Evolutionary conservation across 2,329 filamentous ascomycete genomes (phyloP), one percentile per base, ranked within the genome.

Genomic region (Tolypocladium sp.): DNA sequence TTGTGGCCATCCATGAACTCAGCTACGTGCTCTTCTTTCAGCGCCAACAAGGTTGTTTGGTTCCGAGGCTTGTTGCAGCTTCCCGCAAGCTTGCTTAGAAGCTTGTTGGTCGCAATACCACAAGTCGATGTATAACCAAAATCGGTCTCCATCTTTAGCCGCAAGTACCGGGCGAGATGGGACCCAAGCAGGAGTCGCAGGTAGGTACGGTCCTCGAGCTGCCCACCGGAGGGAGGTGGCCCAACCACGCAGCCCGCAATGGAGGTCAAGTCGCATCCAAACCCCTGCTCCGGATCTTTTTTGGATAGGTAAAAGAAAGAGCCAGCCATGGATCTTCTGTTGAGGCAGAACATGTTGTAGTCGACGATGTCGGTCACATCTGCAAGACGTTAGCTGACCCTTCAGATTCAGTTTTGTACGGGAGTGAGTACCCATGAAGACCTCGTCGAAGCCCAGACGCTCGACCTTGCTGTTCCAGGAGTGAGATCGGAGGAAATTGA

Each of bases 381-480:
- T 74, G 90, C 55, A 17, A 57, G 49, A 17, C 53, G 51, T 37
- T 49, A 51, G 57, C 35, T 58, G 20, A n/a, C 3, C 30, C 30
- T 20, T 22, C 8, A 1, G 20, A 41, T 40, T 2, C 2, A 35
- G 2, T 12, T 33, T 7, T 30, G 9, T 3, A 49, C 41, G 37
- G 27, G 15, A 1, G n/a, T 35, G 62, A 70, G 52, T 67, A 77
- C 75, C 75, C 79, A 77, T 71, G 54, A 78, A 78, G 56, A 96
- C 87, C 78, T 97, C 94, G 70, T 97, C 94, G 63, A 97, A 91
- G 0, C 94, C 93, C 35, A 97, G 76, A 27, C 89, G 83, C 74
- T 97, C 92, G 2, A 88, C 87, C 62, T 85, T 89, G 40, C 79
- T 79, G 62, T 86, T 90, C 92, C 92, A 97, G 0, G 90, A 87